Conservation (phyloP, 768 basidiomycete species). For the Chlorophyllum brunneum region DNA sequence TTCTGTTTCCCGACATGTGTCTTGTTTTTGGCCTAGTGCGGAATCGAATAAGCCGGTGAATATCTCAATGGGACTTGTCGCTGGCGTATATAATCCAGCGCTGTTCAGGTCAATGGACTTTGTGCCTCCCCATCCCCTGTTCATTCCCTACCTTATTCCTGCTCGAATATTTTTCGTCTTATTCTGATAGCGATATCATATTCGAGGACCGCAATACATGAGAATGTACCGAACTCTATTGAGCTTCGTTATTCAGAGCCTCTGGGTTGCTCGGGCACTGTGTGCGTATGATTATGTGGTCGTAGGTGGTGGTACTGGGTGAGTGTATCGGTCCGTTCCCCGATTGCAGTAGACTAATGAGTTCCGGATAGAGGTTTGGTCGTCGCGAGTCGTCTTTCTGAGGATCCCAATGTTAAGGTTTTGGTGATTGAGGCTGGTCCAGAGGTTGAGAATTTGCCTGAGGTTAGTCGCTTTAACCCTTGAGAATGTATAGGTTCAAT, state of each 20-base stretch:
- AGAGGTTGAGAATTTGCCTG: constrained; percentile 30
- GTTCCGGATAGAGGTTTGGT: constrained; percentile 24
- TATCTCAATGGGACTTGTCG: too few relatives aligned
- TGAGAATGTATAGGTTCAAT: not conserved
- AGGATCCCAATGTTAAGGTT: constrained; percentile 26
- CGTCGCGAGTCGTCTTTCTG: constrained; percentile 31
- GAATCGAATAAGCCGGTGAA: too few relatives aligned
- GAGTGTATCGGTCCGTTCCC: constrained; percentile 1
- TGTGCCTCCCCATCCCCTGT: too few relatives aligned
- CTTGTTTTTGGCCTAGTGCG: too few relatives aligned
- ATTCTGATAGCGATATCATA: too few relatives aligned
- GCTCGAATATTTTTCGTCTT: too few relatives aligned
- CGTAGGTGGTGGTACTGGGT: constrained; percentile 31
- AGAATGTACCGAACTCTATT: not conserved
- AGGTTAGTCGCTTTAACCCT: constrained; percentile 21
- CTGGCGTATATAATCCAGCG: too few relatives aligned
- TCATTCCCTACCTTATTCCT: too few relatives aligned
- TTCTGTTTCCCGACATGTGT: too few relatives aligned
- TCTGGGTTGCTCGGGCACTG: not conserved
- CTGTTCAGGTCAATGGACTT: too few relatives aligned
- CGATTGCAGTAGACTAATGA: not conserved
- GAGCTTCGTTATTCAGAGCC: not conserved
- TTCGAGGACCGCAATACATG: too few relatives aligned
- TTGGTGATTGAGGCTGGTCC: constrained; percentile 36
- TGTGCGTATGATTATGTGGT: constrained; percentile 28